Evolutionary conservation across 257 asterid genomes (phyloP), one percentile per base, ranked within the genome.

Genomic region (Datura wrightii): DNA sequence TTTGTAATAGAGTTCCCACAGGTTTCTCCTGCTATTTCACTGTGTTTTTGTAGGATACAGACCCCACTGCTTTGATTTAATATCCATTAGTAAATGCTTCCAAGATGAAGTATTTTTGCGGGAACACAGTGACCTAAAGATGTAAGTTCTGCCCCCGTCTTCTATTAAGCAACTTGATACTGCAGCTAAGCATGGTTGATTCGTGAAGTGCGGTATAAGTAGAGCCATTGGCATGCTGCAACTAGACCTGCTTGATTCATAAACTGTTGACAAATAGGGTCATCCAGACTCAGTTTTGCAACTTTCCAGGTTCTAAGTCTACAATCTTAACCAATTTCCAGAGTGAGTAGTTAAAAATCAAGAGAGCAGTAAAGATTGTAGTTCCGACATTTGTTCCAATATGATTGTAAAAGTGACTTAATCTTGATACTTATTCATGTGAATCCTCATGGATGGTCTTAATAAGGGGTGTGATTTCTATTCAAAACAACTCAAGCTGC

Each of bases 341-440:
- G 19, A 24, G 41, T 50, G 19, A 24, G 19, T 24, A 50, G 62
- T 24, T 6, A 24, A 24, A 67, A 1, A 74, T 48, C 80, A 74
- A 74, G 6, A 48, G 58, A 46, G n/a, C 54, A 74, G 41, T 7
- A 44, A 3, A 44, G 80, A 72, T 46, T 72, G 13, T 48, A 11
- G 59, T 74, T 46, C 11, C 10, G 16, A 19, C 59, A 76, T 76
- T 8, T 50, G 81, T 76, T 31, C 60, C 81, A 13, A 76, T 76
- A 6, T 72, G 60, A 50, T 48, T 31, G 16, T 76, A n/a, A 6
- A 3, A 50, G 46, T 76, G 82, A 50, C 7, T n/a, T 76, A 44
- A 24, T 76, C 44, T 50, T 4, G 3, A 31, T 11, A 13, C 62
- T 76, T 50, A 50, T 72, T 72, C 80, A 19, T 48, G 81, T 3